Evolutionary conservation across 139 green algal species (phyloP).

Genomic region (Auxenochlorella pyrenoidosa): DNA sequence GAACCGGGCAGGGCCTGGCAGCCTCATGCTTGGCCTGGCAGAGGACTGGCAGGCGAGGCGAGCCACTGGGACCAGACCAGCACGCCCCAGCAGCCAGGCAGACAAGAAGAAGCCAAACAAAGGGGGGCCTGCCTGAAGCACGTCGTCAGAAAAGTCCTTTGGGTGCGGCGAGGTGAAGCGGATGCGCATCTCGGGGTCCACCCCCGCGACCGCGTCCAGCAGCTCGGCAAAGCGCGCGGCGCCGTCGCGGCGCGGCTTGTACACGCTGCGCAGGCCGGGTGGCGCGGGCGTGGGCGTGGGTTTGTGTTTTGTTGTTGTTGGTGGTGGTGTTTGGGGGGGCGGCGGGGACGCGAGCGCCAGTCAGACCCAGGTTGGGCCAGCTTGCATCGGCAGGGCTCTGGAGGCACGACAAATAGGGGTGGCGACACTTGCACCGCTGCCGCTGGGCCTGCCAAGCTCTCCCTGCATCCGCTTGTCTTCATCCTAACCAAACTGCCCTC

Average conservation of each 20-base stretch:
- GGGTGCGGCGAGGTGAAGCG: conserved; percentile 94
- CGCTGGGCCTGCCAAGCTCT: background rate
- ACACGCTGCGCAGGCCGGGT: conserved; percentile 60
- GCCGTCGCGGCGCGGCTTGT: conserved; percentile 74
- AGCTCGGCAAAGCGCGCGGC: conserved; percentile 82
- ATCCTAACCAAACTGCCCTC: no score
- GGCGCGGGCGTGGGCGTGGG: background rate
- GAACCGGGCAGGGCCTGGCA: no score
- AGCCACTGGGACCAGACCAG: background rate
- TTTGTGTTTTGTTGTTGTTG: no score
- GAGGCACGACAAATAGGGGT: no score
- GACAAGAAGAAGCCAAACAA: background rate
- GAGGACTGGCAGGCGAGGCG: background rate
- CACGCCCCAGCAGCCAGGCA: background rate
- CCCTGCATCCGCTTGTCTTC: no score
- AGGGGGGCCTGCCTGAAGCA: conserved; percentile 57
- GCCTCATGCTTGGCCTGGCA: no score
- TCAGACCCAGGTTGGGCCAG: no score
- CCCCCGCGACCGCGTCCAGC: conserved; percentile 70
- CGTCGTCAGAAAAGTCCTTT: conserved; percentile 86
- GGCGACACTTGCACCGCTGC: no score
- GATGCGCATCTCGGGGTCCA: conserved; percentile 89
- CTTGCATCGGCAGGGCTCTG: no score
- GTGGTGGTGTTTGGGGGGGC: no score
- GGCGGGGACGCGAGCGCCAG: no score